Base-by-base conservation (phyloP, 345 rosid genomes). In the Gossypium rotundifolium region DNA sequence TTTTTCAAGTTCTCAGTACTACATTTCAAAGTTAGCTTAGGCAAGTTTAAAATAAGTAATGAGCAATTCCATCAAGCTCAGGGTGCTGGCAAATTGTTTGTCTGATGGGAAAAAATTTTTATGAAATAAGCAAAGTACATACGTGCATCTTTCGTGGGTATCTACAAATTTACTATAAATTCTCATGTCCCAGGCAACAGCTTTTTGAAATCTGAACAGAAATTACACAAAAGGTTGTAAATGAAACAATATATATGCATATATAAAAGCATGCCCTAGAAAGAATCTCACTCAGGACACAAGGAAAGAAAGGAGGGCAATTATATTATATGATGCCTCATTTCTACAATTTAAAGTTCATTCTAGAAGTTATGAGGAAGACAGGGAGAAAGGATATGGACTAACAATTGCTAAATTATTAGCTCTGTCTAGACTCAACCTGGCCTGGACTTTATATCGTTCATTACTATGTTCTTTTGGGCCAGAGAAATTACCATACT, bases 181-280 rank as follows among this genome's bases (percentile, higher is more conserved):
- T 86, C 73, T 90, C 97, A 90, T 93, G 86, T 95, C 99, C 99
- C 94, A 91, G 0, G 97, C 94, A 80, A 84, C 88, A 76, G 94
- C 98, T 59, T 84, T 84, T 96, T 93, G 83, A 66, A 22, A 76
- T 73, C 79, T 40, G 6, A 33, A 4, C 80, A 74, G 18, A 44
- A 64, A 20, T 74, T 42, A 11, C 29, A 74, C 13, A 29, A 58
- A 33, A 38, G 29, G 8, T 14, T 2, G 9, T 66, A 23, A 46
- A 23, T 0, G 18, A 23, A 23, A 48, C 38, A 33, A 33, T 33
- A 33, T 33, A 33, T 33, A 33, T 33, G 38, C 38, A 33, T 33
- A 4, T 33, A 33, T 33, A 33, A 33, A 33, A 33, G 6, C 38
- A 33, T 33, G 38, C 38, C 38, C 38, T 33, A 33, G 38, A 33